Evolutionary conservation across 352 stramenopile species (phyloP), one percentile per base, ranked within the genome.

Genomic region (Sclerospora graminicola): DNA sequence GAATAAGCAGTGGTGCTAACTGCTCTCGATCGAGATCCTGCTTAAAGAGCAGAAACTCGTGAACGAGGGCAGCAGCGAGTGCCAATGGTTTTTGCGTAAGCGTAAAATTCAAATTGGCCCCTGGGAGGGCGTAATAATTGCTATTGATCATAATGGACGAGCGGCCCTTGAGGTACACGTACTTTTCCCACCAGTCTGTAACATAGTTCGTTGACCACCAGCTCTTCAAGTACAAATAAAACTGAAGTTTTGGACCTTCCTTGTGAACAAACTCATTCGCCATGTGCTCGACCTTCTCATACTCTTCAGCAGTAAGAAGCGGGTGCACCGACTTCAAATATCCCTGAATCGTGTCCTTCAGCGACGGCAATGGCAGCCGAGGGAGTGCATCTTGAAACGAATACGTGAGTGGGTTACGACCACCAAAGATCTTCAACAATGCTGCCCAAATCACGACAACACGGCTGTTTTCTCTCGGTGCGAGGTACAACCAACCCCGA

Each of bases 301-400:
- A 96, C 57, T 98, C 83, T 3, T 86, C 69, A 2, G 63, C 57
- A 2, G 70, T 78, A 13, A 96, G 59, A 28, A 98, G 55, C 23
- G 94, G 89, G 48, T 97, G 72, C 14, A 95, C 88, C 8, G 89
- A 97, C 52, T 92, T 79, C 21, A 98, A 60, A 49, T 97, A 97
- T 31, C 82, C 72, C 26, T 70, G 45, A 9, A 98, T 63, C 4
- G 94, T 98, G 34, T 97, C 86, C 45, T 96, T 90, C 8, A 98
- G 72, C 19, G 81, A 56, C 0, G 94, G 93, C 45, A 99, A 65
- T 8, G 94, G 95, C 28, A 98, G 69, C 9, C 78, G 70, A 5
- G 94, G 92, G 18, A 99, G 52, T 9, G 85, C 77, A 27, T 79
- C 64, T 58, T 99, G 95, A 51, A 91, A 96, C 42, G 76, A 85